Conservation (phyloP, 208 protist genomes). For the Acanthamoeba castellanii region DNA sequence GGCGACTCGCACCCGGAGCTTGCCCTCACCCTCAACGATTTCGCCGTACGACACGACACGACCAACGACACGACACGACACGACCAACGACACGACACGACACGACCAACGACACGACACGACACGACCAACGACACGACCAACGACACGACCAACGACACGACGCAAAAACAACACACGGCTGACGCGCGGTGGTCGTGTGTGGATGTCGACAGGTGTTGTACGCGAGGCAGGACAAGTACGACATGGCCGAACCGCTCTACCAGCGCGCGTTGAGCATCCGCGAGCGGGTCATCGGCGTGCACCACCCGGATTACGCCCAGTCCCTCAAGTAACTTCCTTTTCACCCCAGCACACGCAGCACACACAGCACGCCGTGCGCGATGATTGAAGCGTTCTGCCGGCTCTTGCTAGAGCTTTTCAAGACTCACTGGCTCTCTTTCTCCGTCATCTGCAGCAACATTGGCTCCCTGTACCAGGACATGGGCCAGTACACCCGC, state of each 20-base stretch:
- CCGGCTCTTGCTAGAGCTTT: neutral
- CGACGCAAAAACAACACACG: no score
- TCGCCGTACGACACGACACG: neutral
- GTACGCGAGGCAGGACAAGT: conserved; percentile 43
- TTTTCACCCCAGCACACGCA: neutral
- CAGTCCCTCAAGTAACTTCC: conserved; percentile 38
- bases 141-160: no score
- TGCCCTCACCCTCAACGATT: conserved; percentile 65
- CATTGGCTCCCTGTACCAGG: conserved; percentile 28
- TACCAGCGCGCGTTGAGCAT: conserved; percentile 51
- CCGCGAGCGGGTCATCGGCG: conserved; percentile 45
- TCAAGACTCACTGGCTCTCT: neutral
- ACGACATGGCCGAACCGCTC: conserved; percentile 27
- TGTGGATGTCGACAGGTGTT: neutral
- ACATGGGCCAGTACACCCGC: conserved; percentile 64
- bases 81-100: neutral
- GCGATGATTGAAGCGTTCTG: neutral
- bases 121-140: neutral
- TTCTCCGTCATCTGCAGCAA: neutral
- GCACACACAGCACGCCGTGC: no score
- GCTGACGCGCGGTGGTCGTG: no score
- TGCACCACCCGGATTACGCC: conserved; percentile 51
- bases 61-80: neutral
- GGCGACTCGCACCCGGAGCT: conserved; percentile 48
- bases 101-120: neutral